Base-by-base conservation (phyloP, 176 grass and related monocot genomes). In the Triticum monococcum region DNA sequence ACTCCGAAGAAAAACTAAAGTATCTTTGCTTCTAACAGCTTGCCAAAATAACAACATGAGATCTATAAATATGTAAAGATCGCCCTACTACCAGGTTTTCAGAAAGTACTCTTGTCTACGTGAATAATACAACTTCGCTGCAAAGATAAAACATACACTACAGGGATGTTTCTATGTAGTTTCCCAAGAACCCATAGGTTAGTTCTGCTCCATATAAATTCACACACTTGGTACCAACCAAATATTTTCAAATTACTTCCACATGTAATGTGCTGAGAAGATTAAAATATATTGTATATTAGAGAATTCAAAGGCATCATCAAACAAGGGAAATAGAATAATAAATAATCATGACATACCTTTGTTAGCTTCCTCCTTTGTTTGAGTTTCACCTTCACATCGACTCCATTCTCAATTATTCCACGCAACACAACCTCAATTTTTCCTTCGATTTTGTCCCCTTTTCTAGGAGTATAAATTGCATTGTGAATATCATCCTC, bases 361-460 rank as follows among this genome's bases (percentile, higher is more conserved):
- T 90, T 90, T 71, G 59, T 54, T 7, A 11, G 66, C 17, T 66
- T 88, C 67, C 71, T 88, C 67, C 72, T 88, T 79, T 88, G 90
- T 79, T 92, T 92, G 75, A 95, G 83, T 85, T 95, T 95, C 86
- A 95, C 93, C 79, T 92, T 95, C 76, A 95, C 86, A 88, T 92
- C 86, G 26, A 95, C 88, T 85, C 93, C 93, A 84, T 92, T 84
- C 13, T 92, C 86, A 64, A 79, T 88, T 60, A 95, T 92, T 46
- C 83, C 83, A 66, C 57, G 57, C 57, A 95, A 79, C 38, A 95
- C 90, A 68, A 88, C 79, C 75, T 95, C 68, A 56, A 95, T 88
- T 38, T 95, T 95, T n/a, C 93, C 93, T 86, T 95, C 86, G n/a
- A 95, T 90, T 46, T 38, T 92, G 72, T 95, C 93, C n/a, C 90